These are phyloP conservation scores for Komagataella kurtzmanii DNA, from an alignment of 805 yeast species.

Conservation along the genomic window DNA sequence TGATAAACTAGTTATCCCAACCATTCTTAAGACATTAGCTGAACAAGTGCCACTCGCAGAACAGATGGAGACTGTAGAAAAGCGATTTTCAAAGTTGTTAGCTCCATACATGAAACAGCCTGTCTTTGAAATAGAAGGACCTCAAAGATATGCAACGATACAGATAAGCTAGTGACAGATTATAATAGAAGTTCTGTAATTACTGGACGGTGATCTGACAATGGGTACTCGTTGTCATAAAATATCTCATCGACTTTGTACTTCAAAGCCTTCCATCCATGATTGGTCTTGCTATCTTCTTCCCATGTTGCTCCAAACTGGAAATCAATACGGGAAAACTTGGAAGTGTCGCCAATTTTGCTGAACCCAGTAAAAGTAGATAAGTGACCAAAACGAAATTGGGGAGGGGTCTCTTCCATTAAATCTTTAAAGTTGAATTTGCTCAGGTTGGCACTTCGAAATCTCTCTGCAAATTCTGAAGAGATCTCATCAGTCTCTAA, in stretches of 20 bases:
- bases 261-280: slow-evolving; percentile 10
- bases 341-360: slow-evolving; percentile 7
- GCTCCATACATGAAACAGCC: not conserved
- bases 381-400: slow-evolving; percentile 18
- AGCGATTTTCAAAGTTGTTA: not conserved
- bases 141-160: not conserved
- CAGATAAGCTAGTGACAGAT: not conserved
- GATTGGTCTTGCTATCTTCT: slow-evolving; percentile 2
- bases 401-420: slow-evolving; percentile 10
- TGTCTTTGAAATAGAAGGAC: not conserved
- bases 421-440: slow-evolving; percentile 17
- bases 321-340: slow-evolving; percentile 24
- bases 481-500: slow-evolving; percentile 7
- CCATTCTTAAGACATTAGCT: slow-evolving; percentile 4
- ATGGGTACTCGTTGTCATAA: slow-evolving; percentile 18
- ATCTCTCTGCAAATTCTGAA: slow-evolving; percentile 10
- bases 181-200: not conserved
- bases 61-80: not conserved
- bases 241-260: slow-evolving; percentile 22
- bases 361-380: slow-evolving; percentile 28
- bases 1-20: slow-evolving; percentile 24
- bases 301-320: slow-evolving; percentile 16
- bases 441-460: slow-evolving; percentile 4
- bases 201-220: slow-evolving; percentile 37
- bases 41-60: not conserved